Evolutionary conservation across 306 rosid genomes (phyloP), one percentile per base, ranked within the genome.

Genomic region (Castanospermum australe): DNA sequence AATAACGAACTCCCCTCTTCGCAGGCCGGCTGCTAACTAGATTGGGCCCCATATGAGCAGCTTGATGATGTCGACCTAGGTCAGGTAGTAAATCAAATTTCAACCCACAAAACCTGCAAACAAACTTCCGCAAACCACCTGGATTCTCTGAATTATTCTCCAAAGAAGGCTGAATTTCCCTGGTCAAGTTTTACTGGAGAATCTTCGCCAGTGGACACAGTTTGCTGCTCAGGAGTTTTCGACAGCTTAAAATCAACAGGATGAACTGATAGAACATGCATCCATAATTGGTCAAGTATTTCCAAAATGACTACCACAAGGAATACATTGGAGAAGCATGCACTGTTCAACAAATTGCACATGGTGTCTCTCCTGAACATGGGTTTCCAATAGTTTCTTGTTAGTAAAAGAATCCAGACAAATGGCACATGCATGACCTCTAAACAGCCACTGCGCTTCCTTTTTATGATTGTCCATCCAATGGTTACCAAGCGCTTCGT

Each of bases 21-120:
- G 94, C 83, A 2, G 97, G 93, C 32, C 80, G 86, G 85, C 88
- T 78, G 60, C 86, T 88, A 54, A 78, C 88, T 76, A 90, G 78
- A 80, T 94, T 90, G 71, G 94, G 89, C 61, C 92, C 98, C 98
- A 93, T 96, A 76, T 96, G 99, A 25, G 96, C 96, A 83, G 99
- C 98, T 88, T 96, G 99, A 85, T 96, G 99, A 82, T 96, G 99
- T 44, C 98, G 94, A 74, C 98, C 99, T 47, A 96, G 93, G 84
- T 96, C 99, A 39, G 99, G 99, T 67, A 96, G 93, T 80, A 96
- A 91, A 84, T 96, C 92, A 84, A 96, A 96, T 91, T 90, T 93
- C 83, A 93, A 89, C 71, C 99, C 97, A 84, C 99, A 96, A 79
- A 96, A 90, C 94, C 91, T 89, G 89, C 99, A 96, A 84, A 83